Evolutionary conservation across 2,329 filamentous ascomycete species (phyloP), one percentile per base, ranked within the genome.

Genomic region (Colletotrichum neosansevieriae): DNA sequence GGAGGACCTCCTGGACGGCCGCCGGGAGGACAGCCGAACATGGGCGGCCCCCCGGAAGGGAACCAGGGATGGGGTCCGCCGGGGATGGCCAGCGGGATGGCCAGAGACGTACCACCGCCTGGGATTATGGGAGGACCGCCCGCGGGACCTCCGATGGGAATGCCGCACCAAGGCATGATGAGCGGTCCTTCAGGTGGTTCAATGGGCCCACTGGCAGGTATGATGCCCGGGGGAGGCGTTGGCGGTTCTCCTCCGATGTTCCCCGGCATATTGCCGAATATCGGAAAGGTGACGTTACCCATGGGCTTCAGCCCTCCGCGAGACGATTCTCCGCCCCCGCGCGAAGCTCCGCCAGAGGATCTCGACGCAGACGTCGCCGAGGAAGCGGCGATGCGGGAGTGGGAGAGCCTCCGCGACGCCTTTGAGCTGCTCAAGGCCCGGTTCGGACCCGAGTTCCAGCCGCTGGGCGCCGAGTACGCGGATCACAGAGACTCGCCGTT

Each of bases 391-490:
- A 79, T 93, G 60, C 80, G 82, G 40, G 94, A 98, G 79, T 97
- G 96, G 92, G 87, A 91, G 63, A 85, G 85, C 49, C 94, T 98
- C 67, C 86, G 86, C 6, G 79, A 87, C 24, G 90, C 93, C 0
- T 93, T 98, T 70, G 85, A 89, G 40, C 78, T 88, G 1, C 88
- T 97, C 65, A 83, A 86, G 47, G 80, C 82, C 5, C 86, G 88
- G 47, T 87, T 97, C 9, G 92, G 92, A 0, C 84, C 89, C 5
- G 89, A 92, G 49, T 98, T 97, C 78, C 87, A 92, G 70, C 91
- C 93, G 1, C 80, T 98, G 19, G 86, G 88, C 2, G 81, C 89
- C 2, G 93, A 96, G 70, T 88, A 89, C 61, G 84, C 65, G 79
- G 89, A 59, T 84, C 89, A 54, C 78, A 87, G 70, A 91, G 77